Conservation (phyloP, 192 early-diverging fungal genomes). For the Thamnidium elegans region DNA sequence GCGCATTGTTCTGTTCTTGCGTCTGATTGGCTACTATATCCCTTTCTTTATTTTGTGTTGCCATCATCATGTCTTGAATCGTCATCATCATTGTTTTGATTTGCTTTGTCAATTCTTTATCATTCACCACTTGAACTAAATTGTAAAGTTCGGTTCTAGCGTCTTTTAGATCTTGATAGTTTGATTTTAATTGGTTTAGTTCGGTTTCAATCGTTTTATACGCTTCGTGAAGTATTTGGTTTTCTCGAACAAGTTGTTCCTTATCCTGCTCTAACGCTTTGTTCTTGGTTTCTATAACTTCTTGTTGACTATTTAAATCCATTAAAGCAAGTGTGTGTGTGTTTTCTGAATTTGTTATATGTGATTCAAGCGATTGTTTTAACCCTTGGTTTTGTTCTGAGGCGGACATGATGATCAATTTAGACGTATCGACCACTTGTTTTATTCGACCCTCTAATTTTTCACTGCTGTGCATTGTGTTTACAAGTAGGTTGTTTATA, state of each 20-base stretch:
- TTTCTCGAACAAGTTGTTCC: not conserved
- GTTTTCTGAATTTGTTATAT: not conserved
- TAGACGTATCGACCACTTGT: no score
- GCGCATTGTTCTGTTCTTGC: no score
- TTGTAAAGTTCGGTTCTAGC: not conserved
- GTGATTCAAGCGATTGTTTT: not conserved
- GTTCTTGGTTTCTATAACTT: not conserved
- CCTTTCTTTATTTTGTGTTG: no score
- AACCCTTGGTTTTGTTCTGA: not conserved
- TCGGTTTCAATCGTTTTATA: not conserved
- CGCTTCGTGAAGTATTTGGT: no score
- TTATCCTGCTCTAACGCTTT: not conserved
- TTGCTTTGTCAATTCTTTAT: no score
- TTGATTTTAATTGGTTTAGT: not conserved
- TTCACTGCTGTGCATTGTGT: no score
- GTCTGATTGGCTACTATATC: no score
- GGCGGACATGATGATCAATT: not conserved
- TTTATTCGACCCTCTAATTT: no score
- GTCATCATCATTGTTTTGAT: no score
- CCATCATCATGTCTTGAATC: no score
- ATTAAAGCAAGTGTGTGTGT: not conserved
- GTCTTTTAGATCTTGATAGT: not conserved
- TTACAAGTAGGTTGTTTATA: no score
- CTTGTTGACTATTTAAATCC: not conserved
- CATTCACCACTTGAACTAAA: no score